Base-by-base conservation (phyloP, 2,329 filamentous ascomycete genomes). In the Triangularia verruculosa region DNA sequence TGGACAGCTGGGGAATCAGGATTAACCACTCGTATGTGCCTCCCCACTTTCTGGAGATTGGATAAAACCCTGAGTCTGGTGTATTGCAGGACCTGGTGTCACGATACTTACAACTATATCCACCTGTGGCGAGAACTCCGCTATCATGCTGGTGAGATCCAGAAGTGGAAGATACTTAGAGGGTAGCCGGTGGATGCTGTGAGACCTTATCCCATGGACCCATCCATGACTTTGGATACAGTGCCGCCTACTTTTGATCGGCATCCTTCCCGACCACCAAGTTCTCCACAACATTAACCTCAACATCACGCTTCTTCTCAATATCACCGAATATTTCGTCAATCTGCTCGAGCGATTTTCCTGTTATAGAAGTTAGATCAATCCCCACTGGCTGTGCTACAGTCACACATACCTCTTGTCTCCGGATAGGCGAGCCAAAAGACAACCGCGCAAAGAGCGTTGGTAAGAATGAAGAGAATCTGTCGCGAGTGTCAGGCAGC, bases 321-420 rank as follows among this genome's bases (percentile, higher is more conserved):
- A 78, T 72, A 30, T 78, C 77, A 1, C 76, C 76, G 53, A 78
- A 78, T 7, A 78, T 75, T 27, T 78, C 76, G 13, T 76, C 76
- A 24, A 78, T 77, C 57, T 78, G 73, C 59, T 78, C 77, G 0
- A 78, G 67, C 0, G 76, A 78, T 74, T 78, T 78, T 0, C 77
- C 76, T 76, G 43, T 52, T 11, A 20, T 3, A 2, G 1, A n/a
- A 0, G 61, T 72, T 22, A 73, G 64, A 12, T 1, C 28, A 27
- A 1, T 20, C 15, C 0, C 1, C 8, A 7, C 7, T 15, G n/a
- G n/a, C n/a, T n/a, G n/a, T n/a, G n/a, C n/a, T n/a, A n/a, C n/a
- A 13, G 5, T 4, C 13, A 2, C 6, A 3, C 70, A 55, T 61
- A 75, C 76, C 76, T 72, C 71, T 73, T 0, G 76, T 78, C 28